A percentile compares a stretch with the other conserved stretches of the same genome.
Evolutionary conservation across 306 rosid genomes (phyloP).

Genomic region (Gleditsia sinensis): DNA sequence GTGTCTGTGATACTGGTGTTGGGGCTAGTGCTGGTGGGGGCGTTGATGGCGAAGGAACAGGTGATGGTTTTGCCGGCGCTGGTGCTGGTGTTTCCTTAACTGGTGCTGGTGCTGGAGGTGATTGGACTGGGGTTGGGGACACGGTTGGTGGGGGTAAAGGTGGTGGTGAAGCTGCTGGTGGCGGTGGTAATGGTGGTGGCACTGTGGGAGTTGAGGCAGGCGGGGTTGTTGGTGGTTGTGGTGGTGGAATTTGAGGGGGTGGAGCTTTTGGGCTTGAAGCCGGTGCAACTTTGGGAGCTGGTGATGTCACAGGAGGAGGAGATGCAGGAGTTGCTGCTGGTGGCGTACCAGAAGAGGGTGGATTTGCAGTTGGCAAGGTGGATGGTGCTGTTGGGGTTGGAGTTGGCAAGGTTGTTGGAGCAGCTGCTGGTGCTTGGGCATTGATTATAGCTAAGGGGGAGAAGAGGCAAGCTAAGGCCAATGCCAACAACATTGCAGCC

Average conservation of each 20-base stretch:
- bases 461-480: conserved; percentile 35
- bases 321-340: conserved; percentile 44
- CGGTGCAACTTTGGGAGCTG: conserved; percentile 64
- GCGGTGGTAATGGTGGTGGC: conserved; percentile 44
- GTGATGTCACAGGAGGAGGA: conserved; percentile 58
- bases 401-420: conserved; percentile 24
- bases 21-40: conserved; percentile 59
- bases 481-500: conserved; percentile 37
- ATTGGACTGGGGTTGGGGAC: conserved; percentile 65
- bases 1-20: conserved; percentile 39
- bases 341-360: too few relatives aligned
- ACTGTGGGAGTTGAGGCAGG: conserved; percentile 54
- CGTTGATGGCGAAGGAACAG: conserved; percentile 50
- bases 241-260: conserved; percentile 61
- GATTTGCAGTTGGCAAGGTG: neutral
- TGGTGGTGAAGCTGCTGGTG: conserved; percentile 43
- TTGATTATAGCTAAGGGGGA: conserved; percentile 22
- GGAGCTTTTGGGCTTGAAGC: conserved; percentile 48
- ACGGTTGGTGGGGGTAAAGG: conserved; percentile 54
- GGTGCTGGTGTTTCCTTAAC: conserved; percentile 55
- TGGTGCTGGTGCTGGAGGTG: conserved; percentile 72
- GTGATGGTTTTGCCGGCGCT: conserved; percentile 58
- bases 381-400: conserved; percentile 25
- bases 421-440: conserved; percentile 44
- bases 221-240: conserved; percentile 58